Base-by-base conservation (phyloP, 352 stramenopile species). In the Globisporangium nagaii region DNA sequence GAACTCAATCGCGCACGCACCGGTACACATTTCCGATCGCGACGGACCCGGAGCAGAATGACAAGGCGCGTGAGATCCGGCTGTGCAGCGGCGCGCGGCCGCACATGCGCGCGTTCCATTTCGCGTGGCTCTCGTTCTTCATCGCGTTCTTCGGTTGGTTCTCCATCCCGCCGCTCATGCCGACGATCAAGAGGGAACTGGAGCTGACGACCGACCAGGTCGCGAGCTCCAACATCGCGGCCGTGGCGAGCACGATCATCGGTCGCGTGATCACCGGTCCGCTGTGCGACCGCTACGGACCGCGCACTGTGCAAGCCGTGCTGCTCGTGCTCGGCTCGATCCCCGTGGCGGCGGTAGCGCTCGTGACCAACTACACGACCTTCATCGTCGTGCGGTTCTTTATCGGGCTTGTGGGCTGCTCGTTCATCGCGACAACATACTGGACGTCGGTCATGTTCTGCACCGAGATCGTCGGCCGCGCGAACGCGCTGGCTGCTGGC, bases 131-230 rank as follows among this genome's bases (percentile, higher is more conserved):
- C 13, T 90, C 72, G 36, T 98, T 98, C 75, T 98, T 98, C 75
- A 83, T 93, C 43, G 92, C 93, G 48, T 98, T 98, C 76, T 91
- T 97, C 60, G 88, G 93, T 45, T 98, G 92, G 89, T 98, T 98
- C 67, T 83, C 87, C 41, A 96, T 97, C 66, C 90, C 92, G 27
- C 95, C 95, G 28, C 79, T 98, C 42, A 82, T 98, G 50, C 75
- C 85, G 2, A 93, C 95, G 43, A 95, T 98, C 62, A 89, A 86
- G 60, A 72, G 75, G n/a, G 73, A 90, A 45, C 72, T 98, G 7
- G 62, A 60, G 6, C 70, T 98, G 15, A 88, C 67, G 20, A 84
- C 82, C 19, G 57, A 96, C 64, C 66, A 98, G 47, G 82, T 98
- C n/a, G 61, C 62, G 32, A 97, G 88, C 35, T 92, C 90, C 41